Evolutionary conservation across 192 early-diverging fungal genomes (phyloP).

Genomic region (Coemansia sp.): DNA sequence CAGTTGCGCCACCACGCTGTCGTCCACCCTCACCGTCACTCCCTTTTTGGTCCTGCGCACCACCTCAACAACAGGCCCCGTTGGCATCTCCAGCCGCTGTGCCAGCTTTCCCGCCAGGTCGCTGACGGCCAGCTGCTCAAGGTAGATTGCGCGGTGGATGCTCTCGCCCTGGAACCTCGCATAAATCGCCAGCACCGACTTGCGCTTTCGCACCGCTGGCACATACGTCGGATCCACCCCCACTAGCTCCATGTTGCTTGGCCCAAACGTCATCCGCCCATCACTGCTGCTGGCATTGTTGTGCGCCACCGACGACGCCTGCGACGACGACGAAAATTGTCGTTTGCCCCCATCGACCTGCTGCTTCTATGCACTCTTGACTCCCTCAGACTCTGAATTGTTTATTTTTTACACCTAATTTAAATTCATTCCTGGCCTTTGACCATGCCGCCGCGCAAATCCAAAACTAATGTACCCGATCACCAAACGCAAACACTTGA

Average conservation of each 20-base stretch:
- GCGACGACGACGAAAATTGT: neutral
- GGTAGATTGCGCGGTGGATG: neutral
- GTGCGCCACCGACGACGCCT: slow-evolving; percentile 1
- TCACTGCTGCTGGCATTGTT: neutral
- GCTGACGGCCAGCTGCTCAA: slow-evolving; percentile 42
- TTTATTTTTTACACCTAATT: neutral
- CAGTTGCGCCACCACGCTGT: slow-evolving; percentile 63
- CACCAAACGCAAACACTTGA: neutral
- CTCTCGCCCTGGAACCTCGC: neutral
- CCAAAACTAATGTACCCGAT: neutral
- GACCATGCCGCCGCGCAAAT: neutral
- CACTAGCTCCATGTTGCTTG: slow-evolving; percentile 23
- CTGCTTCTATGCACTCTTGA: neutral
- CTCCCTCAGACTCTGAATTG: neutral
- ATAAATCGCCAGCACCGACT: slow-evolving; percentile 45
- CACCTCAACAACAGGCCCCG: slow-evolving; percentile 33
- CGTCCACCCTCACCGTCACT: slow-evolving; percentile 60
- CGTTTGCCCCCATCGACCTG: neutral
- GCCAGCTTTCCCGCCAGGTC: slow-evolving; percentile 60
- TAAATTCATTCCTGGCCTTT: neutral
- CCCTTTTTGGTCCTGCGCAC: slow-evolving; percentile 59
- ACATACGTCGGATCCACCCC: slow-evolving; percentile 70
- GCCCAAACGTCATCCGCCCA: slow-evolving; percentile 4
- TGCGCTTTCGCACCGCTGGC: slow-evolving; percentile 51
- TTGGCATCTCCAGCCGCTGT: slow-evolving; percentile 58